These are phyloP conservation scores for Cercospora beticola DNA, from an alignment of 2,329 filamentous ascomycete genomes.

Conservation along the genomic window DNA sequence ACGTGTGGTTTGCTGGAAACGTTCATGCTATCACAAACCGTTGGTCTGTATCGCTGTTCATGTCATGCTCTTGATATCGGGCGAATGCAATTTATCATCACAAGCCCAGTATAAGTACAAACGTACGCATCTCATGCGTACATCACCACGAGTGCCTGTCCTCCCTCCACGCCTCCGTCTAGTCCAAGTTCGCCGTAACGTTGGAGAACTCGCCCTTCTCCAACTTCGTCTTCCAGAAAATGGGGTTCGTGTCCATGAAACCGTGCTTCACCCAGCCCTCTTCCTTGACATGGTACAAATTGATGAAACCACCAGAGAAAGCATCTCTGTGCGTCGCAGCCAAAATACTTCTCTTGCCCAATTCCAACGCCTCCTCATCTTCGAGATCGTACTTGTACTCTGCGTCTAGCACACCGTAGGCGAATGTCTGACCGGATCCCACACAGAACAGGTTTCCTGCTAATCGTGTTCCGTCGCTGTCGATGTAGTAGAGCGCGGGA, in stretches of 20 bases:
- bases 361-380: conserved; percentile 83
- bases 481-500: conserved; percentile 97
- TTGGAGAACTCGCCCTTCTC: conserved; percentile 98
- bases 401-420: conserved; percentile 95
- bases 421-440: conserved; percentile 96
- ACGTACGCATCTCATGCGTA: conserved; percentile 1
- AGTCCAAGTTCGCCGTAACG: conserved; percentile 70
- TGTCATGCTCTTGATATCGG: conserved; percentile 14
- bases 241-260: conserved; percentile 96
- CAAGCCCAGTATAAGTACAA: conserved; percentile 26
- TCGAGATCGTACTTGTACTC: conserved; percentile 89
- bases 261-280: conserved; percentile 98
- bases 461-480: conserved; percentile 91
- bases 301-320: conserved; percentile 98
- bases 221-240: conserved; percentile 99
- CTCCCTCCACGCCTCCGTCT: conserved; percentile 3
- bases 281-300: conserved; percentile 98
- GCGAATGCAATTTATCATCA: conserved; percentile 18
- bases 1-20: background rate
- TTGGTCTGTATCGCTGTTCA: conserved; percentile 1
- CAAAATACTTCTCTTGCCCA: conserved; percentile 88
- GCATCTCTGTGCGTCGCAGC: conserved; percentile 96
- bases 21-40: background rate
- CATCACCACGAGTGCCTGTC: conserved; percentile 3
- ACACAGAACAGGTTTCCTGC: conserved; percentile 97